Evolutionary conservation across 2,329 filamentous ascomycete genomes (phyloP).

Genomic region (Paecilomyces sp.): DNA sequence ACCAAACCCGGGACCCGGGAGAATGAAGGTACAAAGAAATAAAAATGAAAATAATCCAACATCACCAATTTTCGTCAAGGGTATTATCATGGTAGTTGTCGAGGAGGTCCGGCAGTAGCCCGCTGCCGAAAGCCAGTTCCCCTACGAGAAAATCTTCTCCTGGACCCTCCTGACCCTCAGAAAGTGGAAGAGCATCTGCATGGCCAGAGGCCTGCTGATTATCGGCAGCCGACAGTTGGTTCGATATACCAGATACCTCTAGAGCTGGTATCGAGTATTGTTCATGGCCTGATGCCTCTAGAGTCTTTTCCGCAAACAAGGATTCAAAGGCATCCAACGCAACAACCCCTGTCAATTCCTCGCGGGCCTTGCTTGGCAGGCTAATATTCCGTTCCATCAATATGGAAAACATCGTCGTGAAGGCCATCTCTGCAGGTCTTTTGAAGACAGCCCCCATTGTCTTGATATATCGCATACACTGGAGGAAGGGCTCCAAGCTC

Average conservation of each 20-base stretch:
- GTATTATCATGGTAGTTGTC: background rate
- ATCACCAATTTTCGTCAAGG: background rate
- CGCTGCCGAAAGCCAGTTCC: background rate
- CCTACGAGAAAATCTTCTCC: background rate
- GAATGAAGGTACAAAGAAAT: background rate
- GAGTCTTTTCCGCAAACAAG: background rate
- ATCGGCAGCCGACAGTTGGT: background rate
- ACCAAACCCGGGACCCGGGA: background rate
- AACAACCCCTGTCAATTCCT: background rate
- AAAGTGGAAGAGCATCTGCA: background rate
- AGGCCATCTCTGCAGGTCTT: background rate
- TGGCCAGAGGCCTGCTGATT: background rate
- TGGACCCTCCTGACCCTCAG: background rate
- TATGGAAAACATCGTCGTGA: background rate
- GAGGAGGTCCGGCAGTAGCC: background rate
- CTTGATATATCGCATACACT: background rate
- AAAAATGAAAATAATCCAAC: background rate
- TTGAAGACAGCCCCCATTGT: background rate
- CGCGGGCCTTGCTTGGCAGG: background rate
- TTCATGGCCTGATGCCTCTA: background rate
- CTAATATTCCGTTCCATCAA: background rate
- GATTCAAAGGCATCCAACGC: background rate
- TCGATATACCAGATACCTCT: background rate
- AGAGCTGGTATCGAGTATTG: background rate
- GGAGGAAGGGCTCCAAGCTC: background rate